Evolutionary conservation across 1,284 basidiomycete genomes (phyloP), one percentile per base, ranked within the genome.

Genomic region (Laetiporus sulphureus): DNA sequence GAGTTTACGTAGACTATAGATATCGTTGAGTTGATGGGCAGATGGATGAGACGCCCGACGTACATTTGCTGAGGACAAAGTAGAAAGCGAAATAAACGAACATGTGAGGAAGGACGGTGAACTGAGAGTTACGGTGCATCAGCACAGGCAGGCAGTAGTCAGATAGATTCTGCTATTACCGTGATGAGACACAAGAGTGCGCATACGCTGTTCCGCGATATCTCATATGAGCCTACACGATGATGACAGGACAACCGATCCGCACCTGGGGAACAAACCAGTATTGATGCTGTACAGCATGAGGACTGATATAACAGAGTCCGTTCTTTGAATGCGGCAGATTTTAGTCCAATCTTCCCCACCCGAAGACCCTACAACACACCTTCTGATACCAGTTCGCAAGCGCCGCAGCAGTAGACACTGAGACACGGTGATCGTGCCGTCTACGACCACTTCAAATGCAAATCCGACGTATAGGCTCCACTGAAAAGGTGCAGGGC

Each of bases 61-160:
- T 27, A 54, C 53, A 41, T 30, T 55, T 52, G 42, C 53, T 51
- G 30, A 52, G 47, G 4, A 48, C 36, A 35, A 55, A 55, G 42
- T 51, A 55, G 44, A 55, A 52, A 1, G 49, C 49, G 30, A 55
- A 51, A 41, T 55, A 55, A 37, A 51, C 40, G 37, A 48, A 52
- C 41, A 48, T 48, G 25, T 36, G 18, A n/a, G 51, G 49, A 13
- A 43, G 36, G n/a, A 32, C 38, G 1, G 49, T 44, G 43, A 42
- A 54, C 52, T 53, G 35, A 11, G 16, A 23, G 23, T n/a, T 27
- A 27, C 25, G 13, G 13, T 27, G 8, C 25, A 27, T 27, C n/a
- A n/a, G n/a, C n/a, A n/a, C n/a, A n/a, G 25, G 7, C 25, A 13
- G 25, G 7, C 8, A 27, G 13, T 27, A 27, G 7, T 8, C 7